Evolutionary conservation across 2,329 filamentous ascomycete species (phyloP).

Genomic region (Pezicula carpinea): DNA sequence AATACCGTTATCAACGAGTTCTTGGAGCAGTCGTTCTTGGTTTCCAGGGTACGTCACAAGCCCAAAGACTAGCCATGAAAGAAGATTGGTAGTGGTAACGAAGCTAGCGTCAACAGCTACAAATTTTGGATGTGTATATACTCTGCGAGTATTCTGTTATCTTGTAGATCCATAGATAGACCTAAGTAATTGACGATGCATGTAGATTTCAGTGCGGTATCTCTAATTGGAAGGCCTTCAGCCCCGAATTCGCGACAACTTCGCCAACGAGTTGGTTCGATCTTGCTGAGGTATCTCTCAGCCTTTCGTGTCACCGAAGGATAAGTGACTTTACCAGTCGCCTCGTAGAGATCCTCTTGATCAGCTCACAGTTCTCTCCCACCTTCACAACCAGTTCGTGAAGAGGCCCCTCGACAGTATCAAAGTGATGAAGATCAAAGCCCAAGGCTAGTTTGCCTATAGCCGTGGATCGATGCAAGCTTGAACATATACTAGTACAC

Average conservation of each 20-base stretch:
- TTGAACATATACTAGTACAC: constrained; percentile 47
- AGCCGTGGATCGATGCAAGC: constrained; percentile 37
- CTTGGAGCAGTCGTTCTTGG: constrained; percentile 41
- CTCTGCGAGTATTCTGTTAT: constrained; percentile 36
- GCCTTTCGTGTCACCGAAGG: constrained; percentile 41
- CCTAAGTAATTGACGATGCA: constrained; percentile 30
- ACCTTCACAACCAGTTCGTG: constrained; percentile 36
- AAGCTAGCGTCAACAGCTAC: constrained; percentile 41
- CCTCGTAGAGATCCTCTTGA: constrained; percentile 40
- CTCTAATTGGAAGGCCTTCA: constrained; percentile 30
- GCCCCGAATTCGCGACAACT: no score
- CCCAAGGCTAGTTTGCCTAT: constrained; percentile 39
- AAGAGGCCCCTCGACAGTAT: constrained; percentile 31
- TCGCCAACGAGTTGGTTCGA: no score
- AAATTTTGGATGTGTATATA: constrained; percentile 25
- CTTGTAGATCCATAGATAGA: constrained; percentile 36
- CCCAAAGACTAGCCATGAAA: constrained; percentile 42
- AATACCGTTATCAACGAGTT: constrained; percentile 35
- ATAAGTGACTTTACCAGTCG: constrained; percentile 41
- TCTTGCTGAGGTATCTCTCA: no score
- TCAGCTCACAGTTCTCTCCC: constrained; percentile 35
- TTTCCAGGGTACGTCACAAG: constrained; percentile 37
- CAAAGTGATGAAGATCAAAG: constrained; percentile 41
- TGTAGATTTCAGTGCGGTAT: constrained; percentile 31
- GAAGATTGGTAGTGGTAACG: constrained; percentile 40